phyloP scores from a whole-genome alignment of 106 monocot genomes.

The Cymbidium sinense region DNA sequence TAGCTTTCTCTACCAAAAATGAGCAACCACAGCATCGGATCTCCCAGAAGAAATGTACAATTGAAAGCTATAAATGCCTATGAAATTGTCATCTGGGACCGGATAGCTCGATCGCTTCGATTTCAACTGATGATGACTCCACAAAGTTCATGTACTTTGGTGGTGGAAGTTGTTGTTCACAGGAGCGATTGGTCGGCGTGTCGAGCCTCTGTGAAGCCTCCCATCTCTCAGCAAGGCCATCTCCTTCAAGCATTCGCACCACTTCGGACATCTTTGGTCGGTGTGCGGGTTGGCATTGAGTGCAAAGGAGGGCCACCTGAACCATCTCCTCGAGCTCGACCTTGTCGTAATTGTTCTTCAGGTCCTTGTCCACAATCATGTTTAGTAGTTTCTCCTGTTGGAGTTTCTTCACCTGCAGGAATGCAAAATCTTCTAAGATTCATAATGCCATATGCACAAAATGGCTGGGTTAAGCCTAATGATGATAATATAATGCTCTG shows the following conservation, averaged over 20 bases:
- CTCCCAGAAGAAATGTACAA: constrained; percentile 1
- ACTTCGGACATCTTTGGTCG: constrained; percentile 98
- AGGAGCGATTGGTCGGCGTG: constrained; percentile 35
- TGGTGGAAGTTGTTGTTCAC: constrained; percentile 40
- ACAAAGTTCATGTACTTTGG: constrained; percentile 54
- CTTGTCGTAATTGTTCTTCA: constrained; percentile 62
- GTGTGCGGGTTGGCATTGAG: constrained; percentile 63
- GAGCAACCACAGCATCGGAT: not conserved
- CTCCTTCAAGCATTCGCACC: constrained; percentile 89
- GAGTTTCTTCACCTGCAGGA: constrained; percentile 73
- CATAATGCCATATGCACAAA: not conserved
- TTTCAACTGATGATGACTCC: constrained; percentile 53
- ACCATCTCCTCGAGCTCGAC: constrained; percentile 93
- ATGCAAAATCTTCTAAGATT: not conserved
- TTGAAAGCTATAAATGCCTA: not conserved
- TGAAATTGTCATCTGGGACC: constrained; percentile 67
- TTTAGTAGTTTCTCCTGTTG: constrained; percentile 70
- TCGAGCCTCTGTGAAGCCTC: constrained; percentile 67
- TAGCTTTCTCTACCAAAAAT: not conserved
- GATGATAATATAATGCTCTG: not conserved
- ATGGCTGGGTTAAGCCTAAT: not conserved
- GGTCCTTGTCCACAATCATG: constrained; percentile 76
- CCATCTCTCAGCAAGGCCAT: constrained; percentile 89
- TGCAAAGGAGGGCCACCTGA: constrained; percentile 86
- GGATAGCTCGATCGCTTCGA: constrained; percentile 89